A percentile compares a stretch with the other conserved stretches of the same genome.
Conservation (phyloP, 768 basidiomycete species). For the Tricholoma matsutake region DNA sequence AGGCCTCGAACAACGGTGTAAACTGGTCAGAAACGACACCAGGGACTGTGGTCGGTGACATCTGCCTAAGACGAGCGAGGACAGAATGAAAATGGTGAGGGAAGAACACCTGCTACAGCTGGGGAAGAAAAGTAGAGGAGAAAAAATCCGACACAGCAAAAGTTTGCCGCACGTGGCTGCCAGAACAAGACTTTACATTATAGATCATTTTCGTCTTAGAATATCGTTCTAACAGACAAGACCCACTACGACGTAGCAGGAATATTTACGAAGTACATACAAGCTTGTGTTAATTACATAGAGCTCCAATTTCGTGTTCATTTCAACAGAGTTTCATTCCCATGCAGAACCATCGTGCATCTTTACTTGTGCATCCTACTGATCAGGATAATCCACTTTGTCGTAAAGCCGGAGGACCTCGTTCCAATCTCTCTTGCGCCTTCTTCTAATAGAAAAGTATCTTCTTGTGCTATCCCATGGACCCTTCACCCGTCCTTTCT, state of each 20-base stretch:
- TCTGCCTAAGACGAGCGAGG: constrained; percentile 19
- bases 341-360: no score
- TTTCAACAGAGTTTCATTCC: not conserved
- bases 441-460: constrained; percentile 76
- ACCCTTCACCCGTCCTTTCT: constrained; percentile 70
- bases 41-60: constrained; percentile 56
- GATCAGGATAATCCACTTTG: constrained; percentile 75
- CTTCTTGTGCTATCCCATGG: constrained; percentile 67
- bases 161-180: not conserved
- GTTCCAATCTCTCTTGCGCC: constrained; percentile 88
- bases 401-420: constrained; percentile 82
- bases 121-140: not conserved
- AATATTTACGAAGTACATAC: no score
- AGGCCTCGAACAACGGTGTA: constrained; percentile 45
- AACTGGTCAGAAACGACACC: constrained; percentile 42
- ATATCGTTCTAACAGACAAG: no score
- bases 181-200: no score
- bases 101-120: not conserved
- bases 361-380: constrained; percentile 20
- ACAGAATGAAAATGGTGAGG: not conserved
- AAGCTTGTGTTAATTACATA: no score
- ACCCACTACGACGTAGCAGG: no score
- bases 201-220: no score
- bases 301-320: not conserved
- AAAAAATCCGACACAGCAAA: not conserved